These are phyloP conservation scores for Diaporthe ilicicola DNA, from an alignment of 2,329 filamentous ascomycete genomes.

Conservation along the genomic window DNA sequence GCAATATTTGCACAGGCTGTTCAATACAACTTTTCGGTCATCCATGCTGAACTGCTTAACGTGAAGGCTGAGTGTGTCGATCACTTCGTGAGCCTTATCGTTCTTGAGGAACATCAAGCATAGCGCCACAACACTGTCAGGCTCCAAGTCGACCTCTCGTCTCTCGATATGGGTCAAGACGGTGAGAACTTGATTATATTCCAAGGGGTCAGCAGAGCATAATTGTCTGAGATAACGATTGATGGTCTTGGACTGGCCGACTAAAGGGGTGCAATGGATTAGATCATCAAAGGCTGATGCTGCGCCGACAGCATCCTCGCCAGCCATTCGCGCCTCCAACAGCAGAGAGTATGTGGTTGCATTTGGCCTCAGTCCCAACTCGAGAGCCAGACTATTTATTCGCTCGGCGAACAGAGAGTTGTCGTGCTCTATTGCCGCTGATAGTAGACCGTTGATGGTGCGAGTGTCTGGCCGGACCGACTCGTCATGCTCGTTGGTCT, in stretches of 20 bases:
- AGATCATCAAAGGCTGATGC: slow-evolving; percentile 71
- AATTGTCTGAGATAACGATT: slow-evolving; percentile 79
- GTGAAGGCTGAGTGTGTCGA: slow-evolving; percentile 82
- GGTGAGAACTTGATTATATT: slow-evolving; percentile 76
- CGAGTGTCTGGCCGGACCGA: slow-evolving; percentile 67
- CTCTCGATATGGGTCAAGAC: slow-evolving; percentile 78
- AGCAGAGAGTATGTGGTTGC: slow-evolving; percentile 76
- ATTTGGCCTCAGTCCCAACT: slow-evolving; percentile 73
- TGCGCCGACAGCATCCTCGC: slow-evolving; percentile 76
- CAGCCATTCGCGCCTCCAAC: slow-evolving; percentile 78
- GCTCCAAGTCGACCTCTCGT: slow-evolving; percentile 72
- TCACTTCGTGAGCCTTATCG: slow-evolving; percentile 80
- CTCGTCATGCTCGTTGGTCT: slow-evolving; percentile 54
- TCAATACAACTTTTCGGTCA: slow-evolving; percentile 73
- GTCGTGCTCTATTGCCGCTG: slow-evolving; percentile 73
- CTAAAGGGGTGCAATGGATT: slow-evolving; percentile 53
- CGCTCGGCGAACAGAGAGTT: slow-evolving; percentile 78
- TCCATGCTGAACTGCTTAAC: slow-evolving; percentile 73
- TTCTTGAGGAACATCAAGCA: slow-evolving; percentile 77
- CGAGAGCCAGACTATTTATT: slow-evolving; percentile 72
- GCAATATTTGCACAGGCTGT: slow-evolving; percentile 74
- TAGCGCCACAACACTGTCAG: slow-evolving; percentile 78
- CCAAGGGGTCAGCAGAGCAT: slow-evolving; percentile 65
- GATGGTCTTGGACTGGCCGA: slow-evolving; percentile 56
- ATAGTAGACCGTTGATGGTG: slow-evolving; percentile 81